phyloP scores from a whole-genome alignment of 345 rosid species.

The Rhizophora mangle region DNA sequence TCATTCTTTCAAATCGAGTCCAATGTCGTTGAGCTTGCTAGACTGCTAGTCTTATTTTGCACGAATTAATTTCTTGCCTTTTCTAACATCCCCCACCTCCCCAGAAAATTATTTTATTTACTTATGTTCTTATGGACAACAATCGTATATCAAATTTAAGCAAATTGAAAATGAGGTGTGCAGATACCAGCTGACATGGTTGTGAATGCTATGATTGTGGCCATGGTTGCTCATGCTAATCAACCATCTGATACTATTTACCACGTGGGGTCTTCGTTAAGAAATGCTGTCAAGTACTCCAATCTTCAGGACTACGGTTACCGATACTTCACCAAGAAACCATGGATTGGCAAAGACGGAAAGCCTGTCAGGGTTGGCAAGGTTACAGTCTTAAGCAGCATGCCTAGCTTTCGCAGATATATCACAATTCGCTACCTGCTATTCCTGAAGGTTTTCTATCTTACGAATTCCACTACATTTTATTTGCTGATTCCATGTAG shows the following conservation, averaged over 20 bases:
- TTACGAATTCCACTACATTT: background rate
- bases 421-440: slow-evolving; percentile 64
- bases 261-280: slow-evolving; percentile 72
- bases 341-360: slow-evolving; percentile 84
- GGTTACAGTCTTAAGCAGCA: slow-evolving; percentile 43
- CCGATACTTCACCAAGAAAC: slow-evolving; percentile 54
- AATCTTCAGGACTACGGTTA: slow-evolving; percentile 42
- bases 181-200: slow-evolving; percentile 49
- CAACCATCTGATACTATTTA: slow-evolving; percentile 34
- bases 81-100: too few relatives aligned
- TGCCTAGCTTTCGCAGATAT: slow-evolving; percentile 72
- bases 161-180: background rate
- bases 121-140: too few relatives aligned
- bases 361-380: slow-evolving; percentile 51
- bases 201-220: slow-evolving; percentile 39
- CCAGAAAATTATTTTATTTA: too few relatives aligned
- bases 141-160: too few relatives aligned
- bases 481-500: too few relatives aligned
- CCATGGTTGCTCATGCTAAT: slow-evolving; percentile 36
- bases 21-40: too few relatives aligned
- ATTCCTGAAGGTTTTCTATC: slow-evolving; percentile 50
- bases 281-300: slow-evolving; percentile 41
- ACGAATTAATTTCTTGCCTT: too few relatives aligned
- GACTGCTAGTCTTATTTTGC: too few relatives aligned
- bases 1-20: too few relatives aligned